Conservation (phyloP, 768 basidiomycete genomes). For the Trametes punicea region DNA sequence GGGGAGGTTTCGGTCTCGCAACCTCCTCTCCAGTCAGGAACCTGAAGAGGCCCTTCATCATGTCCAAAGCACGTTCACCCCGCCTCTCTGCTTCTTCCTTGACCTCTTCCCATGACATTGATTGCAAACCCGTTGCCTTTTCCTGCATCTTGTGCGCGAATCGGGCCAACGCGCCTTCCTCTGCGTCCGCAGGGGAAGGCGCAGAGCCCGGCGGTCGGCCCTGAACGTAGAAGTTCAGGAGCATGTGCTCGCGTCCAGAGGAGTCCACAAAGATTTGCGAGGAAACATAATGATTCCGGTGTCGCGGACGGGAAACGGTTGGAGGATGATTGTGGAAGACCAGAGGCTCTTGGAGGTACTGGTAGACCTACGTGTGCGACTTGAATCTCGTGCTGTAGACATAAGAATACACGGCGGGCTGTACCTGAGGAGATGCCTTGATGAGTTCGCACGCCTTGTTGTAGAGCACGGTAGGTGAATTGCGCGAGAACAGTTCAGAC, state of each 20-base stretch:
- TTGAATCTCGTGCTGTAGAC: neutral
- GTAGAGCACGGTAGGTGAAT: slow-evolving; percentile 82
- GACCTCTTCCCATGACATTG: slow-evolving; percentile 56
- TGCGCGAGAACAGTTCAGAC: slow-evolving; percentile 83
- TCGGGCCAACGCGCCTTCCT: slow-evolving; percentile 44
- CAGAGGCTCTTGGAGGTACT: slow-evolving; percentile 64
- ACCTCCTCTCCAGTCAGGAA: slow-evolving; percentile 68
- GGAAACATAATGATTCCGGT: slow-evolving; percentile 77
- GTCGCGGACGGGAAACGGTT: slow-evolving; percentile 68
- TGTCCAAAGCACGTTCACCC: slow-evolving; percentile 40
- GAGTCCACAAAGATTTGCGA: slow-evolving; percentile 75
- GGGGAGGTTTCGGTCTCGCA: slow-evolving; percentile 32
- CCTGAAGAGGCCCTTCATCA: slow-evolving; percentile 56
- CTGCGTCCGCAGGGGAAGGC: slow-evolving; percentile 14
- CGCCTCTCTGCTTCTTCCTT: slow-evolving; percentile 45
- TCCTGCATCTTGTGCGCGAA: slow-evolving; percentile 42
- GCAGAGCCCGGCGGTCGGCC: slow-evolving; percentile 46
- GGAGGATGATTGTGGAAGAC: slow-evolving; percentile 83
- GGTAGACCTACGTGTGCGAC: slow-evolving; percentile 48
- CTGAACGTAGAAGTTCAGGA: slow-evolving; percentile 80
- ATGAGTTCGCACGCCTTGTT: slow-evolving; percentile 53
- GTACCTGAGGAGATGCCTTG: slow-evolving; percentile 43
- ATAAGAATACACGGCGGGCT: slow-evolving; percentile 10
- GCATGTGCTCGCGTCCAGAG: slow-evolving; percentile 76
- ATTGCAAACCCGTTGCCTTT: slow-evolving; percentile 39